These are phyloP conservation scores for Calonectria crousiana DNA, from an alignment of 2,329 filamentous ascomycete species.

Conservation along the genomic window DNA sequence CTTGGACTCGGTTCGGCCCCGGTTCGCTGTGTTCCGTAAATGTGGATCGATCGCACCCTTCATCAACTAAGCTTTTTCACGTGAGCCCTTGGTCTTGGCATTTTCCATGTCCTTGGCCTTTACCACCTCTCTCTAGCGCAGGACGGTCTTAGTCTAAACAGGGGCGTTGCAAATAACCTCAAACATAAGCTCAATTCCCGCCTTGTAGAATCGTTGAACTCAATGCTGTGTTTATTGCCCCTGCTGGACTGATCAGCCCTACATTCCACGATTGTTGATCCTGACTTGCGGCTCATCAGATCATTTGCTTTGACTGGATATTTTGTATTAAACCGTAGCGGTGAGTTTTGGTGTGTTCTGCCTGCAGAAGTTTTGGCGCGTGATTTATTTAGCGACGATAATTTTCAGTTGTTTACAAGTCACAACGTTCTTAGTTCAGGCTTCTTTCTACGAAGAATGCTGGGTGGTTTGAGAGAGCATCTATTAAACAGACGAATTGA, in stretches of 20 bases:
- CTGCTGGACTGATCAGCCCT: background rate
- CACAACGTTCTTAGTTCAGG: background rate
- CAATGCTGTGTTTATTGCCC: background rate
- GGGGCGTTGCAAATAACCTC: background rate
- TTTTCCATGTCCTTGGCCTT: background rate
- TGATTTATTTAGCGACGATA: background rate
- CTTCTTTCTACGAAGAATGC: background rate
- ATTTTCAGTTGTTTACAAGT: background rate
- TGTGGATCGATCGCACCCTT: background rate
- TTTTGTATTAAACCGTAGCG: background rate
- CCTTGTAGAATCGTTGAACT: background rate
- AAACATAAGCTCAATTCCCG: background rate
- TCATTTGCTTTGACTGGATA: background rate
- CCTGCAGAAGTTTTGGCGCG: background rate
- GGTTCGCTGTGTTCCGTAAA: background rate
- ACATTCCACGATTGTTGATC: background rate
- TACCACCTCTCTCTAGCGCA: too few relatives aligned
- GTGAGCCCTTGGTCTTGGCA: background rate
- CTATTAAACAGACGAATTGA: background rate
- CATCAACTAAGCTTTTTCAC: background rate
- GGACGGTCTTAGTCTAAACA: background rate
- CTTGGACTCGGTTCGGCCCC: background rate
- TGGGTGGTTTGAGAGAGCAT: background rate
- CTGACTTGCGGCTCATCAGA: background rate
- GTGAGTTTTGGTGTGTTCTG: background rate